Evolutionary conservation across 495 filamentous ascomycete species (phyloP).

Genomic region (Neurospora sp.): DNA sequence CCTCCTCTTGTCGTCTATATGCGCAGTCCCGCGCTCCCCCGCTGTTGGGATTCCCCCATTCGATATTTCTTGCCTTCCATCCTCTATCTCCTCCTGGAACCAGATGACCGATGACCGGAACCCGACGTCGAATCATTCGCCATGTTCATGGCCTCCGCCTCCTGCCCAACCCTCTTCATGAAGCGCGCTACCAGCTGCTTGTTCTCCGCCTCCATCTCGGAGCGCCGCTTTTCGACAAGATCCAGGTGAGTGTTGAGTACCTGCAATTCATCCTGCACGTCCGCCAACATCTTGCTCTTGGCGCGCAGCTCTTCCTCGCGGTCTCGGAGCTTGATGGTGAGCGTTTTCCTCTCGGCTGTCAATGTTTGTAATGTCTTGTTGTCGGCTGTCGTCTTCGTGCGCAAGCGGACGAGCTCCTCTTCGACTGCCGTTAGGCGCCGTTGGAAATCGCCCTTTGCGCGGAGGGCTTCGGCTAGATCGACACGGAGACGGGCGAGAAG

Average conservation of each 20-base stretch:
- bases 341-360: slow-evolving; percentile 47
- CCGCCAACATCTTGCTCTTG: slow-evolving; percentile 74
- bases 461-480: slow-evolving; percentile 66
- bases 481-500: slow-evolving; percentile 41
- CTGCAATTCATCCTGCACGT: slow-evolving; percentile 85
- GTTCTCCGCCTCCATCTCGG: slow-evolving; percentile 70
- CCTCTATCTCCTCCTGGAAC: neutral
- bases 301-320: slow-evolving; percentile 74
- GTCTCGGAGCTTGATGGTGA: slow-evolving; percentile 60
- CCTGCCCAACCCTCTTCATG: slow-evolving; percentile 77
- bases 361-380: slow-evolving; percentile 49
- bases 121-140: slow-evolving; percentile 25
- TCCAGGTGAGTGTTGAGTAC: slow-evolving; percentile 80
- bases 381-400: slow-evolving; percentile 45
- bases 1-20: neutral
- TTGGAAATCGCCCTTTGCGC: slow-evolving; percentile 57
- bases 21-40: neutral
- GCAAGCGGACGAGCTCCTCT: slow-evolving; percentile 50
- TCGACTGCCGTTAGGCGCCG: slow-evolving; percentile 47
- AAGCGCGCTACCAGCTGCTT: slow-evolving; percentile 79
- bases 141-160: slow-evolving; percentile 83
- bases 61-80: neutral
- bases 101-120: neutral
- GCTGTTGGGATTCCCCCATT: neutral
- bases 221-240: slow-evolving; percentile 62